Evolutionary conservation across 768 basidiomycete genomes (phyloP), one percentile per base, ranked within the genome.

Genomic region (Myochromella boudieri): DNA sequence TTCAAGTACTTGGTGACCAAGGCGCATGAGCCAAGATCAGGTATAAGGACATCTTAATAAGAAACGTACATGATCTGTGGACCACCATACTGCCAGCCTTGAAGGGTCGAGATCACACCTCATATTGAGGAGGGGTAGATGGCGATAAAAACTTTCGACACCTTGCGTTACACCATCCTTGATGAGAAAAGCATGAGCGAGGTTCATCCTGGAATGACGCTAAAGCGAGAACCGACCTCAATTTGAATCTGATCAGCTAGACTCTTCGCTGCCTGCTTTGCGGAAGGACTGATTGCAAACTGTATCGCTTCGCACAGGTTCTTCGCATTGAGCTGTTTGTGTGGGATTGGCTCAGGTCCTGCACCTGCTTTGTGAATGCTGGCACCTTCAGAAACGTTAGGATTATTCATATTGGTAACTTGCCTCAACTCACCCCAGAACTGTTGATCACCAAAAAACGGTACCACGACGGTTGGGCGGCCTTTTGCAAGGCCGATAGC

Each of bases 391-490:
- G 28, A 46, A 26, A 24, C 21, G 34, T 62, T 53, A 42, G 60
- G 55, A 62, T 10, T 1, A 27, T n/a, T 6, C 15, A 12, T 28
- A 12, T 3, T 14, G 9, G 10, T 14, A 44, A 40, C 27, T 9
- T 34, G 46, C 8, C 25, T n/a, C 17, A 17, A 54, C 62, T 17
- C 51, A 70, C 74, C 76, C 77, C 78, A 79, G 56, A 77, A 78
- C 1, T 64, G 71, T 54, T 85, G 82, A 53, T 85, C 83, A 0
- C 83, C 83, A 56, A 85, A 85, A 65, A 82, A 84, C 0, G 82
- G 82, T 0, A 83, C 76, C 3, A 84, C 74, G 7, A 82, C 72
- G 0, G 81, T 84, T 1, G 84, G 82, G 7, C 74, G 62, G 0
- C 81, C 81, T 49, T 81, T 78, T 3, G 76, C 65, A 5, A 85